Percentiles rank a stretch among this genome's conserved stretches.
Evolutionary conservation across 75 land plant species (phyloP).

Genomic region (Gnetum montanum): DNA sequence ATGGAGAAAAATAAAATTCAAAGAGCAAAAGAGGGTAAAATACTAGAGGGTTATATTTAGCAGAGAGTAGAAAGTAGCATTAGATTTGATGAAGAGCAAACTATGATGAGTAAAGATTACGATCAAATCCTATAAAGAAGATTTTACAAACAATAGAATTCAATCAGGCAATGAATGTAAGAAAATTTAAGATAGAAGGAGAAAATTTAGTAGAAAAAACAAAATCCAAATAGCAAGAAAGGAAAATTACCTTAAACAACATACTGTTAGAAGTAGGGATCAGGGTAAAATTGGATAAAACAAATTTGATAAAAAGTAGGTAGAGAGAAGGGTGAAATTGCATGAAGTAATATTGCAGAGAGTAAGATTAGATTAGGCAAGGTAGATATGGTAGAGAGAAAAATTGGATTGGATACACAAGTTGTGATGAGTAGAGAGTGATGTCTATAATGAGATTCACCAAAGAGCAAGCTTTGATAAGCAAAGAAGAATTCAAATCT

Average conservation of each 20-base stretch:
- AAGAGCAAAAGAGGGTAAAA: too few relatives aligned
- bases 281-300: not conserved
- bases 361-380: not conserved
- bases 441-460: not conserved
- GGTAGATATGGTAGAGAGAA: not conserved
- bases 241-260: too few relatives aligned
- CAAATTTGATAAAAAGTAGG: not conserved
- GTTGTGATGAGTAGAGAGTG: not conserved
- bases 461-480: not conserved
- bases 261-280: not conserved
- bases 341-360: not conserved
- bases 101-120: too few relatives aligned
- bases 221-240: too few relatives aligned
- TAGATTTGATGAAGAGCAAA: too few relatives aligned
- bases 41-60: too few relatives aligned
- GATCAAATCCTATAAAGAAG: not conserved
- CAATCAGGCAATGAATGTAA: not conserved
- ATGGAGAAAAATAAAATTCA: too few relatives aligned
- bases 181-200: not conserved
- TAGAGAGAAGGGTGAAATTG: not conserved
- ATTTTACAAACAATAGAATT: not conserved
- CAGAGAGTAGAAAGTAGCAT: too few relatives aligned
- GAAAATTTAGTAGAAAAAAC: not conserved
- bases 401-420: not conserved
- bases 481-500: not conserved